Evolutionary conservation across 2,329 filamentous ascomycete species (phyloP).

Genomic region (Aureobasidium zeae): DNA sequence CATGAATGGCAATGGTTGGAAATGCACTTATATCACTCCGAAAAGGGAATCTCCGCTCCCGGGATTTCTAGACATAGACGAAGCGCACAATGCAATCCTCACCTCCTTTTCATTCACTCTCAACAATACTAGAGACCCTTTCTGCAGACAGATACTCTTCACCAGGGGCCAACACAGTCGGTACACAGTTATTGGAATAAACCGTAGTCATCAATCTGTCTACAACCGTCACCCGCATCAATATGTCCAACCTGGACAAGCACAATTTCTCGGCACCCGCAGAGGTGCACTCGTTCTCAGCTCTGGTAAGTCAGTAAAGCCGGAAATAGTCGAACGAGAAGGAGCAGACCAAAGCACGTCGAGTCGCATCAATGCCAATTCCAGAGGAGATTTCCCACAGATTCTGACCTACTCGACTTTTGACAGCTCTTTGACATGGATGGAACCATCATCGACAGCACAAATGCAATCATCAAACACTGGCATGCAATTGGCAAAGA

Average conservation of each 20-base stretch:
- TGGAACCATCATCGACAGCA: slow-evolving; percentile 76
- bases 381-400: neutral
- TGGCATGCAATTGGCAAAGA: slow-evolving; percentile 71
- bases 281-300: slow-evolving; percentile 34
- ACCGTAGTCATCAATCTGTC: too few species aligned
- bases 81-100: too few species aligned
- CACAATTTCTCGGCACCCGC: slow-evolving; percentile 34
- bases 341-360: neutral
- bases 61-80: too few species aligned
- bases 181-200: too few species aligned
- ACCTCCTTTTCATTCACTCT: too few species aligned
- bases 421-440: slow-evolving; percentile 66
- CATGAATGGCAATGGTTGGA: too few species aligned
- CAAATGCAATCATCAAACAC: slow-evolving; percentile 65
- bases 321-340: neutral
- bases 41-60: too few species aligned
- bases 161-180: too few species aligned
- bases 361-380: neutral
- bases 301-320: slow-evolving; percentile 28
- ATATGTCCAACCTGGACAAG: slow-evolving; percentile 23
- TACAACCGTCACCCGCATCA: too few species aligned
- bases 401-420: slow-evolving; percentile 1
- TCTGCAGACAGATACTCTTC: too few species aligned
- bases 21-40: too few species aligned
- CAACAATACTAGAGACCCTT: too few species aligned